A percentile compares a stretch with the other conserved stretches of the same genome.
Conservation (phyloP, 2,329 filamentous ascomycete species). For the Madurella mycetomatis region DNA sequence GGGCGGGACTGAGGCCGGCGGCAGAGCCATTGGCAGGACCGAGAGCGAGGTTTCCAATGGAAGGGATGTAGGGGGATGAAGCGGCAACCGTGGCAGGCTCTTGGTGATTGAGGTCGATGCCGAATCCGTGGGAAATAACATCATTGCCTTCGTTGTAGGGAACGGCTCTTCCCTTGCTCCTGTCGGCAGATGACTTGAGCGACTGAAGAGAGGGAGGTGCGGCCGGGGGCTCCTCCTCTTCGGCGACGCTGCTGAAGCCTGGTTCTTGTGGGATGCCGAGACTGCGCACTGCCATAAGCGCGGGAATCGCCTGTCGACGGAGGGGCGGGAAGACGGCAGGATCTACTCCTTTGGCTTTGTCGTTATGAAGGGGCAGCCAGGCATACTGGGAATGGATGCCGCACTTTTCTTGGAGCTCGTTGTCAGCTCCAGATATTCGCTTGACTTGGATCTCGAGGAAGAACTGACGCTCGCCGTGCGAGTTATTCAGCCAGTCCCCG, state of each 20-base stretch:
- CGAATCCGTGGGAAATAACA: neutral
- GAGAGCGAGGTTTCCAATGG: neutral
- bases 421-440: conserved; percentile 21
- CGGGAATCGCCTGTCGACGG: neutral
- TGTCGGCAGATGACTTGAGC: conserved; percentile 6
- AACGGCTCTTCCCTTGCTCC: conserved; percentile 11
- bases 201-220: neutral
- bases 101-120: neutral
- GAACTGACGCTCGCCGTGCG: conserved; percentile 11
- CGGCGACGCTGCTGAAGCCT: neutral
- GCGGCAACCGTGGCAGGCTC: neutral
- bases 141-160: neutral
- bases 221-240: neutral
- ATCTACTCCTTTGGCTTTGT: conserved; percentile 2
- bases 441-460: conserved; percentile 25
- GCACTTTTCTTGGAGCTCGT: conserved; percentile 9
- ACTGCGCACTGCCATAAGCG: neutral
- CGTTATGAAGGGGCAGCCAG: conserved; percentile 15
- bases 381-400: conserved; percentile 16
- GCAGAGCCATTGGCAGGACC: neutral
- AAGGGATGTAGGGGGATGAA: neutral
- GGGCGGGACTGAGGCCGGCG: neutral
- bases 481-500: conserved; percentile 20
- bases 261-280: conserved; percentile 1
- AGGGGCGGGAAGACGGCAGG: neutral